phyloP scores from a whole-genome alignment of 2,329 filamentous ascomycete genomes.

The Neurospora sp. region DNA sequence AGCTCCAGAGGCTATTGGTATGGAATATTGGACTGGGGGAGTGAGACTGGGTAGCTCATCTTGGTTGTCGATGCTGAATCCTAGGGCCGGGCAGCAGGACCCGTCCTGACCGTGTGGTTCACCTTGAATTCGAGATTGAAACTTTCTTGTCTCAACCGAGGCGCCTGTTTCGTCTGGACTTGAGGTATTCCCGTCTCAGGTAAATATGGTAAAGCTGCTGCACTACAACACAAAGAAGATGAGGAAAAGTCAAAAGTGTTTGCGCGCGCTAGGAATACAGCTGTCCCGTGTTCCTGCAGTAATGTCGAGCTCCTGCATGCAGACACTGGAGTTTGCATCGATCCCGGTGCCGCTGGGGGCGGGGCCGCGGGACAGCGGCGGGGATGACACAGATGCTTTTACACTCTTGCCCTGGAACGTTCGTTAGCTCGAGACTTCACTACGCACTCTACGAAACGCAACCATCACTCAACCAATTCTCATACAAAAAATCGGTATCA shows the following conservation, averaged over 20 bases:
- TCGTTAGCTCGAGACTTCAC: too few species aligned
- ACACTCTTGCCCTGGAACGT: too few species aligned
- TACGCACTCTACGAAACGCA: too few species aligned
- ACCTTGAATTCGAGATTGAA: background rate
- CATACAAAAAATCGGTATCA: too few species aligned
- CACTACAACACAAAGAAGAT: background rate
- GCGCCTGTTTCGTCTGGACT: background rate
- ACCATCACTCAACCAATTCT: too few species aligned
- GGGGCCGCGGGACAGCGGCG: background rate
- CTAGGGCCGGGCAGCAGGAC: background rate
- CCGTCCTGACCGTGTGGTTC: background rate
- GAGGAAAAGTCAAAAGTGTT: background rate
- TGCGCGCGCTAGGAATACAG: background rate
- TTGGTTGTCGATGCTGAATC: background rate
- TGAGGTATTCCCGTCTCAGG: background rate
- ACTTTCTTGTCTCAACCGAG: background rate
- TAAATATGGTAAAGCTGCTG: background rate
- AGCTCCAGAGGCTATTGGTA: background rate
- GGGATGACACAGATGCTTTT: background rate
- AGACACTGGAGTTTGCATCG: background rate
- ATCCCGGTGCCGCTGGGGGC: background rate
- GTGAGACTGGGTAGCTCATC: background rate
- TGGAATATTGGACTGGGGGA: background rate
- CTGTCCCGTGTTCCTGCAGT: background rate
- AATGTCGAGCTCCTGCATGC: background rate